Conservation (phyloP, 306 rosid species). For the Notholithocarpus densiflorus region DNA sequence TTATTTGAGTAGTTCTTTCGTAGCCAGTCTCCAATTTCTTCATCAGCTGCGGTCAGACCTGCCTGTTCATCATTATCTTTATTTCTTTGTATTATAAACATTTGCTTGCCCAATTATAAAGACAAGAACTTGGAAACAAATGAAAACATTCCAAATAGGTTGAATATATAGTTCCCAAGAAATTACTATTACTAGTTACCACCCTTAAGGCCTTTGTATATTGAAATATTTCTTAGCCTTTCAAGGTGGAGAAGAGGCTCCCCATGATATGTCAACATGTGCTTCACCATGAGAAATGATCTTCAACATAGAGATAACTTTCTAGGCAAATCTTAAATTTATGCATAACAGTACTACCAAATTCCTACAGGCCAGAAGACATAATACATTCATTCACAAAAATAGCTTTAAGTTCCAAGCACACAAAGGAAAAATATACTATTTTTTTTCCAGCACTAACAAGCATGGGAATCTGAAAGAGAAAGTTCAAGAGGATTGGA, state of each 20-base stretch:
- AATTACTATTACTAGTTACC: not conserved
- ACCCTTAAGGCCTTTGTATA: not conserved
- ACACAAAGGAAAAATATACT: not conserved
- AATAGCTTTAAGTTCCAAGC: not conserved
- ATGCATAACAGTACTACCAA: not conserved
- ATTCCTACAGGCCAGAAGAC: not conserved
- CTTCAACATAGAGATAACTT: not conserved
- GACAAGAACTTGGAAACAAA: not conserved
- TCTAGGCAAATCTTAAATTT: not conserved
- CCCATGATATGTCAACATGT: not conserved
- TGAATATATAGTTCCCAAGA: not conserved
- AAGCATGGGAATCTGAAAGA: not conserved
- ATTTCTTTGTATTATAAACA: conserved; percentile 20
- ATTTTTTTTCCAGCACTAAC: not conserved
- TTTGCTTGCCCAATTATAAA: not conserved
- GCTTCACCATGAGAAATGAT: not conserved
- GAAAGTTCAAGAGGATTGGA: not conserved
- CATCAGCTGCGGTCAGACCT: conserved; percentile 95
- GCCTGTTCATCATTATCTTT: conserved; percentile 58
- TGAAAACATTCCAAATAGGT: not conserved
- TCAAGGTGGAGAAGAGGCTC: not conserved
- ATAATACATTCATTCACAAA: not conserved
- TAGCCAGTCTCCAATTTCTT: conserved; percentile 89
- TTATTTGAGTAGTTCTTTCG: conserved; percentile 82
- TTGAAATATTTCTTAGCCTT: not conserved